Percentiles rank a stretch among this genome's conserved stretches.
Conservation (phyloP, 2,329 filamentous ascomycete genomes). For the Claviceps spartinae region DNA sequence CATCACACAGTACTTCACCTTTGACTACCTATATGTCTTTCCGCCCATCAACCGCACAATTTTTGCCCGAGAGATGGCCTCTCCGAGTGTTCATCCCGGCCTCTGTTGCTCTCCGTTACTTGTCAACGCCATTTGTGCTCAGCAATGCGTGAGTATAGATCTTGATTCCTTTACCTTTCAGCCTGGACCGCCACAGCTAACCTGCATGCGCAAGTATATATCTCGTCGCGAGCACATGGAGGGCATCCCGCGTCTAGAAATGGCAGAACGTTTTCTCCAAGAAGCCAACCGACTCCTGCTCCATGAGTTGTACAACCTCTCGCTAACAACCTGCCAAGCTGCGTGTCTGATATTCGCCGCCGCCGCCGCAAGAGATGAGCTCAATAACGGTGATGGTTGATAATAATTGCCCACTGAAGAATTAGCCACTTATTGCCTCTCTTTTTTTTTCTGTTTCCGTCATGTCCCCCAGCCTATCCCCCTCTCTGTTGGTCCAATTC, state of each 20-base stretch:
- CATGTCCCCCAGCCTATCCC: too few species aligned
- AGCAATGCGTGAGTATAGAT: constrained; percentile 4
- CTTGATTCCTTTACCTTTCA: neutral
- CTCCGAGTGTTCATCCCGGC: neutral
- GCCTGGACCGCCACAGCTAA: neutral
- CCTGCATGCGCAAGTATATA: neutral
- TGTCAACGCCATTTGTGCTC: constrained; percentile 5
- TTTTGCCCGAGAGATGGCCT: constrained; percentile 1
- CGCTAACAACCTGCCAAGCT: constrained; percentile 1
- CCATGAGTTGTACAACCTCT: neutral
- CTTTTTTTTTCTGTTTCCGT: too few species aligned
- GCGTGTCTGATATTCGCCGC: constrained; percentile 4
- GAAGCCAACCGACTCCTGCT: constrained; percentile 3
- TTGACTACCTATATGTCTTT: constrained; percentile 5
- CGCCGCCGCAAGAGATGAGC: constrained; percentile 1
- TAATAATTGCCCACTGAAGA: too few species aligned
- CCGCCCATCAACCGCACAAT: constrained; percentile 1
- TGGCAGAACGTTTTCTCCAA: constrained; percentile 2
- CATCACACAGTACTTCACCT: constrained; percentile 5
- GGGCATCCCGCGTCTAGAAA: neutral
- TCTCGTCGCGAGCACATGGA: neutral
- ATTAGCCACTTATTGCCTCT: neutral
- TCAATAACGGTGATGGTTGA: neutral
- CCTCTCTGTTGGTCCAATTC: too few species aligned
- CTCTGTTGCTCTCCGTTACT: constrained; percentile 1